Evolutionary conservation across 2,329 filamentous ascomycete species (phyloP).

Genomic region (Fusarium agapanthi): DNA sequence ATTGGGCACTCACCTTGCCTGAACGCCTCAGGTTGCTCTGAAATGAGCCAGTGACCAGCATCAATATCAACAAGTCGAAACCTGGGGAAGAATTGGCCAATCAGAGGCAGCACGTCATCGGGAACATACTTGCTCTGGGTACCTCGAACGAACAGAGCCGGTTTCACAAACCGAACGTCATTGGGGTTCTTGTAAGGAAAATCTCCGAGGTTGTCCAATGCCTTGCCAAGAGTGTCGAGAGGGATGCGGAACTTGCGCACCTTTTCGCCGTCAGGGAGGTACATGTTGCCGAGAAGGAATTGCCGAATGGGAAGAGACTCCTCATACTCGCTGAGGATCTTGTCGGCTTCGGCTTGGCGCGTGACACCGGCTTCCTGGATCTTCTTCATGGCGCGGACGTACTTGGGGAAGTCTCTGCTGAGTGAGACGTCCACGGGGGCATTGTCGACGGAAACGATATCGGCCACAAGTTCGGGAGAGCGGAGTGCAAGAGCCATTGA

Average conservation of each 20-base stretch:
- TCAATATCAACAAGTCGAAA: constrained; percentile 80
- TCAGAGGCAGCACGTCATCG: constrained; percentile 80
- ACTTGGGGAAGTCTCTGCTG: constrained; percentile 77
- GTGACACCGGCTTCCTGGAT: constrained; percentile 76
- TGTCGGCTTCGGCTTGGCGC: constrained; percentile 80
- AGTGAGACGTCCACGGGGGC: constrained; percentile 85
- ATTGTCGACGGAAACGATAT: constrained; percentile 89
- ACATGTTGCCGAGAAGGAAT: constrained; percentile 88
- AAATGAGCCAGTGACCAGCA: constrained; percentile 87
- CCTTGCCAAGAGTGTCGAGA: constrained; percentile 71
- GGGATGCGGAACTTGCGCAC: constrained; percentile 82
- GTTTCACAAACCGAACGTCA: constrained; percentile 75
- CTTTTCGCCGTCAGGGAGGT: constrained; percentile 61
- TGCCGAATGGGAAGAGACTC: constrained; percentile 80
- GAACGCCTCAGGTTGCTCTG: constrained; percentile 85
- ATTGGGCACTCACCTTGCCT: constrained; percentile 65
- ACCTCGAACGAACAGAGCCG: constrained; percentile 82
- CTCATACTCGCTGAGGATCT: constrained; percentile 79
- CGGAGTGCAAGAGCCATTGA: constrained; percentile 87
- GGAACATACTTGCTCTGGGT: constrained; percentile 81
- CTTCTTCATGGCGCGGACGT: constrained; percentile 84
- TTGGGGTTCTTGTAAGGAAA: constrained; percentile 85
- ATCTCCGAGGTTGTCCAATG: constrained; percentile 80
- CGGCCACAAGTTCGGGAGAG: constrained; percentile 71
- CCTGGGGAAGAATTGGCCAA: constrained; percentile 82